phyloP scores from a whole-genome alignment of 306 rosid genomes.

The Cotoneaster glaucophyllus region DNA sequence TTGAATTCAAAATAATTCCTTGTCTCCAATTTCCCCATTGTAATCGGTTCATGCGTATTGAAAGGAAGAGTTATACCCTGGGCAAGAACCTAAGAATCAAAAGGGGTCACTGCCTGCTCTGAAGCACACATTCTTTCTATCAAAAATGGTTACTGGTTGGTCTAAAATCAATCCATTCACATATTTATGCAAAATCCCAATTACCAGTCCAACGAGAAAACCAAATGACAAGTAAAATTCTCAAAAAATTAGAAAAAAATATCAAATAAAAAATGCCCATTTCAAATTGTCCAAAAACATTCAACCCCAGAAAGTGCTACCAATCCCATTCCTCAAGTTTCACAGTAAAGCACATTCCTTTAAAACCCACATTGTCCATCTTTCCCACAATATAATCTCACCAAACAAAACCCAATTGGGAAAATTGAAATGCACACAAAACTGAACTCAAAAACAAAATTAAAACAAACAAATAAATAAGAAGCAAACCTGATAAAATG shows the following conservation, averaged over 20 bases:
- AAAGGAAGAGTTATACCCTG: neutral
- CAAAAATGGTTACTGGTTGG: neutral
- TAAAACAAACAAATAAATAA: neutral
- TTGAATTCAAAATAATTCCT: neutral
- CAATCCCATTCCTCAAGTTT: conserved; percentile 1
- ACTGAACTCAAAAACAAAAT: neutral
- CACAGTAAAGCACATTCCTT: neutral
- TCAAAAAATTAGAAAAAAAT: neutral
- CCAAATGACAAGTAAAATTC: neutral
- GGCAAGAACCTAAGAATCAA: neutral
- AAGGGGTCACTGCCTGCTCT: neutral
- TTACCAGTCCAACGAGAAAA: conserved; percentile 7
- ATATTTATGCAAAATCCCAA: neutral
- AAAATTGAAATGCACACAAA: neutral
- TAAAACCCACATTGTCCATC: conserved; percentile 11
- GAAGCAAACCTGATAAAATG: conserved; percentile 64
- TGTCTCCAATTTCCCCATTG: neutral
- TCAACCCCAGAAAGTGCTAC: conserved; percentile 6
- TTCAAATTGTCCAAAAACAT: conserved; percentile 9
- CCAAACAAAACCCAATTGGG: conserved; percentile 3
- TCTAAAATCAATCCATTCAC: neutral
- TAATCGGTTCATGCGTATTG: neutral
- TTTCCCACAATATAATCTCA: neutral
- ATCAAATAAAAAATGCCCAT: conserved; percentile 4
- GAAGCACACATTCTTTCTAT: neutral